Conservation (phyloP, 2,329 filamentous ascomycete species). For the Metarhizium rileyi region DNA sequence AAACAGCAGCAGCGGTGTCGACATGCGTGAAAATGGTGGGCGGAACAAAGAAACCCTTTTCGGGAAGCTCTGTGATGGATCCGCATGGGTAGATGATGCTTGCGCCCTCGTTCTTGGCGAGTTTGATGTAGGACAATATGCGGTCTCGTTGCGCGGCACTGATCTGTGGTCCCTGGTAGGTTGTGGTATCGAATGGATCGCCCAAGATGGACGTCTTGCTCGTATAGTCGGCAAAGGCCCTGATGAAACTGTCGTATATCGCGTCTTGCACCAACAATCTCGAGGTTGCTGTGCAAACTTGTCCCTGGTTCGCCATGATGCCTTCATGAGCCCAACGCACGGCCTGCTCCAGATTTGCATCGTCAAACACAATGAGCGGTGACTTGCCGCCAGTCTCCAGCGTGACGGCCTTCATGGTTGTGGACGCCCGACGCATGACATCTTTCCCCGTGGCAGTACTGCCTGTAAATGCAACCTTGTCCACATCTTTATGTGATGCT, state of each 20-base stretch:
- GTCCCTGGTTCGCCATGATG: slow-evolving; percentile 46
- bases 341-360: slow-evolving; percentile 52
- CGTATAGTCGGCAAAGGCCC: slow-evolving; percentile 49
- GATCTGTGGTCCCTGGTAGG: slow-evolving; percentile 60
- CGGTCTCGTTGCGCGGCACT: slow-evolving; percentile 54
- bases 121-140: slow-evolving; percentile 54
- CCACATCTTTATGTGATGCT: slow-evolving; percentile 51
- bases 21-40: slow-evolving; percentile 21
- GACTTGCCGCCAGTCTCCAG: slow-evolving; percentile 53
- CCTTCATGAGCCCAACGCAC: slow-evolving; percentile 39
- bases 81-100: slow-evolving; percentile 27
- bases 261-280: slow-evolving; percentile 48
- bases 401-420: slow-evolving; percentile 49
- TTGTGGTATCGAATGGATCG: slow-evolving; percentile 52
- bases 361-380: slow-evolving; percentile 48
- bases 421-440: slow-evolving; percentile 59
- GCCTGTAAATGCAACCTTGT: slow-evolving; percentile 67
- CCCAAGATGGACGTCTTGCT: slow-evolving; percentile 48
- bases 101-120: slow-evolving; percentile 53
- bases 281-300: slow-evolving; percentile 51
- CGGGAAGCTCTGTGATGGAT: slow-evolving; percentile 5
- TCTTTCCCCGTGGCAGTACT: slow-evolving; percentile 56
- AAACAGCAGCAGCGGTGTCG: slow-evolving; percentile 12
- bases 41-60: slow-evolving; percentile 17
- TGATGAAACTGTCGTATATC: slow-evolving; percentile 50